A percentile compares a stretch with the other conserved stretches of the same genome.
Evolutionary conservation across 371 early-diverging fungal genomes (phyloP).

Genomic region (Zychaea mexicana): DNA sequence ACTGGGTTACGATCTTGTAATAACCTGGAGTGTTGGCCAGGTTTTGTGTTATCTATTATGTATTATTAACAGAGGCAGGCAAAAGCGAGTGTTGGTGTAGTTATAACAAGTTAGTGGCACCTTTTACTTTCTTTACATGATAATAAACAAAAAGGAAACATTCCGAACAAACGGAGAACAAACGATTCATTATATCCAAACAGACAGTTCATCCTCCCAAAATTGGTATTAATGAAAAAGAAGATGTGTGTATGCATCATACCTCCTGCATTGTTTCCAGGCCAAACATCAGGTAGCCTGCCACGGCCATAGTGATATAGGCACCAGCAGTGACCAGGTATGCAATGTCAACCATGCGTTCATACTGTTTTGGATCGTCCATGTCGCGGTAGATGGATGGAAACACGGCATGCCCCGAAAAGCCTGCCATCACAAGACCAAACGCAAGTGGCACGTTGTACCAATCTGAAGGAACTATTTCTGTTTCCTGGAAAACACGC

Average conservation of each 20-base stretch:
- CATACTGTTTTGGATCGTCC: slow-evolving; percentile 50
- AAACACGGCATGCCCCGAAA: slow-evolving; percentile 64
- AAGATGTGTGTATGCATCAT: neutral
- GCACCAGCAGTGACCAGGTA: slow-evolving; percentile 47
- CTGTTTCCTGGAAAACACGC: slow-evolving; percentile 29
- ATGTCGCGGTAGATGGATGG: slow-evolving; percentile 70
- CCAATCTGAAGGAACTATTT: slow-evolving; percentile 21
- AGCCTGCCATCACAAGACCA: slow-evolving; percentile 40
- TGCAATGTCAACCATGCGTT: slow-evolving; percentile 53
- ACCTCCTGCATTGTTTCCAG: slow-evolving; percentile 53
- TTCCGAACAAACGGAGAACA: too few relatives aligned
- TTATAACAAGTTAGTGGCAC: neutral
- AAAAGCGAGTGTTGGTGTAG: neutral
- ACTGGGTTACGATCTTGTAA: slow-evolving; percentile 20
- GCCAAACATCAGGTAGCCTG: slow-evolving; percentile 79
- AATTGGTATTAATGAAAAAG: neutral
- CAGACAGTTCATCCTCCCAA: neutral
- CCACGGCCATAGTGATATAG: slow-evolving; percentile 52
- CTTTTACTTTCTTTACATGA: neutral
- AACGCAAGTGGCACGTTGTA: slow-evolving; percentile 27
- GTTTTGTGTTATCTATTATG: slow-evolving; percentile 63
- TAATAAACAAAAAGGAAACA: too few relatives aligned
- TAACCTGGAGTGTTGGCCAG: slow-evolving; percentile 40
- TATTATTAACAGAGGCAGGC: neutral
- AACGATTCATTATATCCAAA: too few relatives aligned